phyloP scores from a whole-genome alignment of 1,284 basidiomycete genomes.

The Coniophora puteana region DNA sequence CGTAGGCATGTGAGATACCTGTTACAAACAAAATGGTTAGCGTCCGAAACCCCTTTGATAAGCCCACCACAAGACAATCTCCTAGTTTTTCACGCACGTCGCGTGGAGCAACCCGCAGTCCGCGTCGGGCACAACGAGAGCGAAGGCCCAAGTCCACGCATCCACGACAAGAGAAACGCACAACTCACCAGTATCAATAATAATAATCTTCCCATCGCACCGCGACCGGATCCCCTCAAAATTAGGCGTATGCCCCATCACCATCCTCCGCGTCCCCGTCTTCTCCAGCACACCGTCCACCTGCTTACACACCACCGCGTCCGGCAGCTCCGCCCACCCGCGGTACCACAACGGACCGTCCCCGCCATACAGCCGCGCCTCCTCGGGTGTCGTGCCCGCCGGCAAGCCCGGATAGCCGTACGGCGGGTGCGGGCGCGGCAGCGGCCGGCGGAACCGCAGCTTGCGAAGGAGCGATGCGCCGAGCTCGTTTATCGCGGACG shows the following conservation, averaged over 20 bases:
- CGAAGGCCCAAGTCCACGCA: no score
- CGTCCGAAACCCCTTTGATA: slow-evolving; percentile 3
- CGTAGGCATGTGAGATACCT: slow-evolving; percentile 93
- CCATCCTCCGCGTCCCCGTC: slow-evolving; percentile 79
- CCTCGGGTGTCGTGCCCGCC: slow-evolving; percentile 55
- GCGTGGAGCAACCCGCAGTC: no score
- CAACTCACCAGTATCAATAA: slow-evolving; percentile 77
- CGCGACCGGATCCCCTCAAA: slow-evolving; percentile 80
- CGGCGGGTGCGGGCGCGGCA: slow-evolving; percentile 79
- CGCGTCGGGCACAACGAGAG: no score
- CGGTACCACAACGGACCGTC: slow-evolving; percentile 91
- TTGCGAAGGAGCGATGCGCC: slow-evolving; percentile 63
- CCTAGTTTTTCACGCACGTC: background rate
- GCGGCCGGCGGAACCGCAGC: slow-evolving; percentile 50
- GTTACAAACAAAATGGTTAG: no score
- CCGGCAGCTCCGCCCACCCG: slow-evolving; percentile 78
- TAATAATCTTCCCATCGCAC: slow-evolving; percentile 84
- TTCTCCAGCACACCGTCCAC: slow-evolving; percentile 68
- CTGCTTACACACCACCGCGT: slow-evolving; percentile 63
- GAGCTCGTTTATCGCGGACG: slow-evolving; percentile 74
- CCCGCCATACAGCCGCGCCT: slow-evolving; percentile 65
- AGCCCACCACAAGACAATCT: background rate
- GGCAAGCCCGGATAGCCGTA: slow-evolving; percentile 78
- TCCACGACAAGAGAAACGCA: slow-evolving; percentile 4
- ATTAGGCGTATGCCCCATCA: slow-evolving; percentile 94